phyloP scores from a whole-genome alignment of 495 filamentous ascomycete species.

The Hyphodiscus hymeniophilus region DNA sequence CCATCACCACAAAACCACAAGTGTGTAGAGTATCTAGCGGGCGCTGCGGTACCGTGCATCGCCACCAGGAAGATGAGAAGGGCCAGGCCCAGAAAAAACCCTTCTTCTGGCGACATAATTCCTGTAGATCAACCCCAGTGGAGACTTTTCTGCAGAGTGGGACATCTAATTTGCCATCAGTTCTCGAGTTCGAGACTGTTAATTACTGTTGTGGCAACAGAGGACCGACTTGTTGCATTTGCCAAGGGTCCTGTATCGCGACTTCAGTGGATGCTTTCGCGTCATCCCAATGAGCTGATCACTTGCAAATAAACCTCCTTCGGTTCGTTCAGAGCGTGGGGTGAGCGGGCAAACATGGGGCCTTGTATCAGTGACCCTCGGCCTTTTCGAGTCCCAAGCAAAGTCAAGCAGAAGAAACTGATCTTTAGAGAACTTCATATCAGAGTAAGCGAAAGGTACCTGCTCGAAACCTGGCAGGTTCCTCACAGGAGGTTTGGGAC shows the following conservation, averaged over 20 bases:
- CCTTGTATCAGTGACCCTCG: neutral
- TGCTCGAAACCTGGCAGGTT: too few species aligned
- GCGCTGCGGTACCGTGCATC: too few species aligned
- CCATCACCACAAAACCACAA: neutral
- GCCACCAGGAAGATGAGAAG: too few species aligned
- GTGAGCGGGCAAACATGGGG: neutral
- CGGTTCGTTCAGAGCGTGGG: too few species aligned
- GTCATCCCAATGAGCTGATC: neutral
- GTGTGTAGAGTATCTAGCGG: neutral
- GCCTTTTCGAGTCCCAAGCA: neutral
- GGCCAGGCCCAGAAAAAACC: too few species aligned
- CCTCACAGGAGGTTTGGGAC: too few species aligned
- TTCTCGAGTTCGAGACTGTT: too few species aligned
- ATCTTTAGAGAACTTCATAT: neutral
- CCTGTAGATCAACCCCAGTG: too few species aligned
- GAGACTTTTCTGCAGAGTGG: too few species aligned
- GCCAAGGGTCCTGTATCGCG: constrained; percentile 4
- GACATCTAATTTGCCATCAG: too few species aligned
- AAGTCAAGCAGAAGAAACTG: neutral
- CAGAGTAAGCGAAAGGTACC: too few species aligned
- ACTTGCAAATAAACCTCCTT: neutral
- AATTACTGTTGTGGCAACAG: neutral
- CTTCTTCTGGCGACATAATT: too few species aligned
- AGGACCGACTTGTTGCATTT: neutral
- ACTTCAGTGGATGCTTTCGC: constrained; percentile 5